Conservation (phyloP, 495 filamentous ascomycete genomes). For the Penicillium parvum region DNA sequence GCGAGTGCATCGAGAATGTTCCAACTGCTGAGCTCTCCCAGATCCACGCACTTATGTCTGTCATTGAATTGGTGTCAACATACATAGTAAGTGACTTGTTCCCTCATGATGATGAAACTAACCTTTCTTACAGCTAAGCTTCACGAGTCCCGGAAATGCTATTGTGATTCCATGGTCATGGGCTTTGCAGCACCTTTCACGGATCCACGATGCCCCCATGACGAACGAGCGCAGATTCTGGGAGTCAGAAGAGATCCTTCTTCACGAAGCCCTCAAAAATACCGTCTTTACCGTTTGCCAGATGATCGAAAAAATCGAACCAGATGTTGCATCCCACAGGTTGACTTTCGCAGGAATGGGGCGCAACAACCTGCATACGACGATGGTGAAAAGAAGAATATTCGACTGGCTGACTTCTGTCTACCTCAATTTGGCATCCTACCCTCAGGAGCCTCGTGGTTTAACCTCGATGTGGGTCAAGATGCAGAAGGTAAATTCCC, state of each 20-base stretch:
- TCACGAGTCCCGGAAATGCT: constrained; percentile 5
- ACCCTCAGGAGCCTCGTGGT: constrained; percentile 1
- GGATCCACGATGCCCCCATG: neutral
- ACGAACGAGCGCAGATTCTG: neutral
- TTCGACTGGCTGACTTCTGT: constrained; percentile 10
- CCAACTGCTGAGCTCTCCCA: neutral
- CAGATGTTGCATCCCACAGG: neutral
- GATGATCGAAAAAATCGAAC: neutral
- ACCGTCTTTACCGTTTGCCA: neutral
- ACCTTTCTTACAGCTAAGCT: constrained; percentile 4
- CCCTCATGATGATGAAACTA: too few species aligned
- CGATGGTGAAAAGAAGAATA: constrained; percentile 3
- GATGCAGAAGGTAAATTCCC: neutral
- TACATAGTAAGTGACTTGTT: neutral
- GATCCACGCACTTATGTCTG: neutral
- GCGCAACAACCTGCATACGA: neutral
- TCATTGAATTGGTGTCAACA: constrained; percentile 1
- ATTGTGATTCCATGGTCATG: constrained; percentile 11
- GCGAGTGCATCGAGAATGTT: neutral
- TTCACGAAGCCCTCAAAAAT: neutral
- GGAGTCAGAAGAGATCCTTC: neutral
- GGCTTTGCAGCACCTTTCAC: constrained; percentile 7
- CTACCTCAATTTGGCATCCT: constrained; percentile 5
- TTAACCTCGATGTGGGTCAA: neutral
- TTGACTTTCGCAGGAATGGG: constrained; percentile 1